Base-by-base conservation (phyloP, 495 filamentous ascomycete genomes). In the Margaritispora aquatica region DNA sequence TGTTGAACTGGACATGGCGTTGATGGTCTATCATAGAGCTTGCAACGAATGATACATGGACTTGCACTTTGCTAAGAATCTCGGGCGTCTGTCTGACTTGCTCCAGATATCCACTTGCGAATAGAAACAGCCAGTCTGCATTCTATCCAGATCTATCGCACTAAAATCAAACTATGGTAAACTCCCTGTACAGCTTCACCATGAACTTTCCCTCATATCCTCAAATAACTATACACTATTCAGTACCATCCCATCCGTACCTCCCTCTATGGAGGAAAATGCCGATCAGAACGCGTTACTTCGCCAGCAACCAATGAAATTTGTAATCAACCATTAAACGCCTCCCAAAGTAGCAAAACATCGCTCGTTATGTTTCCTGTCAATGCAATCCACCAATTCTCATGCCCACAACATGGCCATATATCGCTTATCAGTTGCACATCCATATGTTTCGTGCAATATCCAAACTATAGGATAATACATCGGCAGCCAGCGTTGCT, bases 401-500 rank as follows among this genome's bases (percentile, higher is more conserved):
- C 34, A 7, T 23, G 19, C 17, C 19, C 7, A 9, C 17, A 17
- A 44, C 38, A 10, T 44, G 15, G 4, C 4, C 7, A 7, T n/a
- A 44, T 8, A 44, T 44, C 19, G 19, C 15, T n/a, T n/a, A 8
- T 44, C 38, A 44, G 17, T 17, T 9, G 11, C 10, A 15, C 10
- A 15, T 7, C 38, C 23, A 47, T 64, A 69, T 66, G 76, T 41
- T 1, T 55, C 2, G 24, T 3, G 7, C 17, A 44, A 17, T 3
- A n/a, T 10, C 38, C 17, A n/a, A 21, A 13, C 24, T 81, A 91
- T 73, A 92, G 81, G 52, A 95, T 88, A 54, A 92, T 83, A 73
- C 92, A 96, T 55, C 88, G 84, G 66, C 88, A 89, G 19, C 86
- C 80, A 9, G 88, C 79, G 55, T 80, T 82, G 34, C 83, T 74